Conservation (phyloP, 441 rosid species). For the Erysimum cheiri region DNA sequence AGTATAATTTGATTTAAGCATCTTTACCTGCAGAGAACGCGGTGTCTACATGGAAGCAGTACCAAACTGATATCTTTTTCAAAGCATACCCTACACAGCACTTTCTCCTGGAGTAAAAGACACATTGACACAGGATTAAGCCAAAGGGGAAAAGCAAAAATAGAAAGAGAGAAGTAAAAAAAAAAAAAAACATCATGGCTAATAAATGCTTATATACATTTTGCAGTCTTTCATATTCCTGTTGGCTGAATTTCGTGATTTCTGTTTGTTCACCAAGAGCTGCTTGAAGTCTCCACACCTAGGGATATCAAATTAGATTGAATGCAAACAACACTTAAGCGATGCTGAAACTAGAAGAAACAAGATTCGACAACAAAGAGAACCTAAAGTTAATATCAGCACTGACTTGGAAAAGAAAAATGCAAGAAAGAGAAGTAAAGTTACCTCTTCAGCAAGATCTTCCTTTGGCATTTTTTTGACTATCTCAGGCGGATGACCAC, state of each 20-base stretch:
- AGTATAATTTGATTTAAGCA: not conserved
- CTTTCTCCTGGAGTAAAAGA: constrained; percentile 75
- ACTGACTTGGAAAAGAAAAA: constrained; percentile 21
- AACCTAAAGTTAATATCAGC: constrained; percentile 20
- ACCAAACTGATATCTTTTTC: constrained; percentile 88
- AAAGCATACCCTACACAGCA: constrained; percentile 91
- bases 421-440: constrained; percentile 25
- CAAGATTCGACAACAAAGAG: constrained; percentile 22
- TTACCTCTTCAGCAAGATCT: constrained; percentile 97
- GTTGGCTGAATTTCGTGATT: constrained; percentile 89
- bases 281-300: constrained; percentile 99
- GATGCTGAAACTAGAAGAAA: constrained; percentile 39
- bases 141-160: constrained; percentile 1
- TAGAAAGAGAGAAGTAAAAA: not conserved
- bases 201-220: constrained; percentile 44
- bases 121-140: constrained; percentile 17
- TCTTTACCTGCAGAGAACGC: constrained; percentile 84
- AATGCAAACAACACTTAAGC: constrained; percentile 48
- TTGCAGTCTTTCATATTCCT: constrained; percentile 95
- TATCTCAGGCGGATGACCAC: constrained; percentile 94
- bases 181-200: not conserved
- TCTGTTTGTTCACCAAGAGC: constrained; percentile 98
- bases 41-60: constrained; percentile 96
- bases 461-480: constrained; percentile 97
- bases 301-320: constrained; percentile 19